phyloP scores from a whole-genome alignment of 495 filamentous ascomycete species.

The Hypoxylon fuscum region DNA sequence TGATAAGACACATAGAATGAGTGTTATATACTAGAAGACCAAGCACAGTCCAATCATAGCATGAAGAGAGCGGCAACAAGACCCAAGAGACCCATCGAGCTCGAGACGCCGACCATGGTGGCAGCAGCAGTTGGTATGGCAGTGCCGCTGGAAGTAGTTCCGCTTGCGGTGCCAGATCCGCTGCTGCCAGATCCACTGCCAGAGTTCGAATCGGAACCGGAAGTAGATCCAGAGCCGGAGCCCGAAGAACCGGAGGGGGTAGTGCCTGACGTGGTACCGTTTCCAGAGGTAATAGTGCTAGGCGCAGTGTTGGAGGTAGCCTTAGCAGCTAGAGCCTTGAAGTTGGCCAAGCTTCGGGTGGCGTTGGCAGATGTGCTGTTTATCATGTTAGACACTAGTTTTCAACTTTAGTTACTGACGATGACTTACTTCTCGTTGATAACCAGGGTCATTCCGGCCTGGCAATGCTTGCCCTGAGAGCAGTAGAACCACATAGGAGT shows the following conservation, averaged over 20 bases:
- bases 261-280: slow-evolving; percentile 37
- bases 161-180: slow-evolving; percentile 7
- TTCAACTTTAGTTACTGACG: background rate
- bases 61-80: slow-evolving; percentile 48
- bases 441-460: slow-evolving; percentile 74
- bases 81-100: slow-evolving; percentile 40
- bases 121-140: slow-evolving; percentile 23
- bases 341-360: slow-evolving; percentile 57
- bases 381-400: slow-evolving; percentile 16
- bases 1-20: background rate
- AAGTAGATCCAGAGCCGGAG: slow-evolving; percentile 30
- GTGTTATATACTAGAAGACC: slow-evolving; percentile 1
- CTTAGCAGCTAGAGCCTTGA: slow-evolving; percentile 55
- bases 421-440: slow-evolving; percentile 70
- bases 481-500: slow-evolving; percentile 76
- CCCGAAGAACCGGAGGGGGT: slow-evolving; percentile 13
- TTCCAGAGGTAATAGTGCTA: slow-evolving; percentile 45
- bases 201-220: slow-evolving; percentile 19
- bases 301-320: slow-evolving; percentile 48
- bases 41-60: slow-evolving; percentile 40
- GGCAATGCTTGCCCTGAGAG: slow-evolving; percentile 70
- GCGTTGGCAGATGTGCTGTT: slow-evolving; percentile 56
- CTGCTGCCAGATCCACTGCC: background rate
- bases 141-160: slow-evolving; percentile 10
- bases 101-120: slow-evolving; percentile 32